phyloP scores from a whole-genome alignment of 345 rosid genomes.

The Brassica juncea region DNA sequence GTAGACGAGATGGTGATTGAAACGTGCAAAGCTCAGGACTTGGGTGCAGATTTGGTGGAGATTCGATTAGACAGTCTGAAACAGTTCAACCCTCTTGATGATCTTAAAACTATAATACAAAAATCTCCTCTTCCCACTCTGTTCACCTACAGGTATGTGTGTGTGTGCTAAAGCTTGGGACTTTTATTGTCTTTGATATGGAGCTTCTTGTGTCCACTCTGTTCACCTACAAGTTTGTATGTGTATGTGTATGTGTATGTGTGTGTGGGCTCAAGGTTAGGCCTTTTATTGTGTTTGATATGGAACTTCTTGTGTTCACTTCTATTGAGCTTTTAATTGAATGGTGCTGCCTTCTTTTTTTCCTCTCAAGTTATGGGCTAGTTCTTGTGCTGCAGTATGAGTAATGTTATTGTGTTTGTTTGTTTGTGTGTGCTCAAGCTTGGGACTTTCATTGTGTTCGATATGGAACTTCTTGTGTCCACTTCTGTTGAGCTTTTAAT shows the following conservation, averaged over 20 bases:
- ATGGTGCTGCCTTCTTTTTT: not conserved
- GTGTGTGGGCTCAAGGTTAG: too few species aligned
- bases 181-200: not conserved
- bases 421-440: constrained; percentile 9
- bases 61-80: constrained; percentile 73
- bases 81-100: constrained; percentile 47
- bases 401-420: too few species aligned
- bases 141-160: constrained; percentile 78
- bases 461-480: not conserved
- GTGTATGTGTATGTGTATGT: too few species aligned
- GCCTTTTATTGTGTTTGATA: too few species aligned
- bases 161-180: constrained; percentile 9
- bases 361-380: not conserved
- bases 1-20: constrained; percentile 54
- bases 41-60: constrained; percentile 86
- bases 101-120: constrained; percentile 52
- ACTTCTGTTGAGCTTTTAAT: not conserved
- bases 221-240: too few species aligned
- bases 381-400: not conserved
- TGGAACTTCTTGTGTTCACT: not conserved
- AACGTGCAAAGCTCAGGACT: constrained; percentile 54
- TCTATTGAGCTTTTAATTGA: not conserved
- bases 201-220: not conserved
- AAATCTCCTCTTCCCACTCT: constrained; percentile 72
- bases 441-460: not conserved